A percentile compares a stretch with the other conserved stretches of the same genome.
phyloP scores from a whole-genome alignment of 768 basidiomycete genomes.

The Lactarius indigo region DNA sequence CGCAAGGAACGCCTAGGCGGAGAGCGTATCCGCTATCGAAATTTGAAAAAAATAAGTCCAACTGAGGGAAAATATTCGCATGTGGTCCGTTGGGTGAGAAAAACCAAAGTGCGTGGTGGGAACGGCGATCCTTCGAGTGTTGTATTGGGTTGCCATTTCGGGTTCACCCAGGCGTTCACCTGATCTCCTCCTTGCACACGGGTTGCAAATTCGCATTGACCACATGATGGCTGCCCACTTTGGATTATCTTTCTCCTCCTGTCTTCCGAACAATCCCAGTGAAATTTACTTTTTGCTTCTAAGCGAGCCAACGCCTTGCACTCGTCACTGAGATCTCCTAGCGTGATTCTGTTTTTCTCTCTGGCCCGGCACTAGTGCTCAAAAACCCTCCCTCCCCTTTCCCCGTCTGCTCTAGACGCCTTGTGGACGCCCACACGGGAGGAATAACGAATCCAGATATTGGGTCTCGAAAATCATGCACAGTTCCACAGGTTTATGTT shows the following conservation, averaged over 20 bases:
- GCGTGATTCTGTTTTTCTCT: not conserved
- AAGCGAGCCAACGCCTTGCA: not conserved
- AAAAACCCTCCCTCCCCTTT: not conserved
- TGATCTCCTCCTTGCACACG: not conserved
- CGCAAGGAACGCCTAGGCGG: not conserved
- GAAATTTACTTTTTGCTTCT: not conserved
- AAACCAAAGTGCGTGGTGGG: not conserved
- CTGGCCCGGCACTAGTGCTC: not conserved
- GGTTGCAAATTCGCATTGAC: not conserved
- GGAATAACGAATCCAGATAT: not conserved
- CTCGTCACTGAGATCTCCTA: not conserved
- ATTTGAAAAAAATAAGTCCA: not conserved
- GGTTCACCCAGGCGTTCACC: not conserved
- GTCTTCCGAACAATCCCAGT: not conserved
- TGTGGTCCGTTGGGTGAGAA: not conserved
- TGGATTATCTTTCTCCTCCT: not conserved
- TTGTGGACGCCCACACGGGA: not conserved
- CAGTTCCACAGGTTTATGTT: not conserved
- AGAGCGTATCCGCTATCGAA: not conserved
- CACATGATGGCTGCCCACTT: not conserved
- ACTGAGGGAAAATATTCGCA: not conserved
- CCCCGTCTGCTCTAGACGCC: not conserved
- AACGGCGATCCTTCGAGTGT: conserved; percentile 3
- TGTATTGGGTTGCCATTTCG: conserved; percentile 1
- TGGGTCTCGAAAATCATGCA: not conserved